phyloP scores from a whole-genome alignment of 345 rosid species.

The Citrus glauca region DNA sequence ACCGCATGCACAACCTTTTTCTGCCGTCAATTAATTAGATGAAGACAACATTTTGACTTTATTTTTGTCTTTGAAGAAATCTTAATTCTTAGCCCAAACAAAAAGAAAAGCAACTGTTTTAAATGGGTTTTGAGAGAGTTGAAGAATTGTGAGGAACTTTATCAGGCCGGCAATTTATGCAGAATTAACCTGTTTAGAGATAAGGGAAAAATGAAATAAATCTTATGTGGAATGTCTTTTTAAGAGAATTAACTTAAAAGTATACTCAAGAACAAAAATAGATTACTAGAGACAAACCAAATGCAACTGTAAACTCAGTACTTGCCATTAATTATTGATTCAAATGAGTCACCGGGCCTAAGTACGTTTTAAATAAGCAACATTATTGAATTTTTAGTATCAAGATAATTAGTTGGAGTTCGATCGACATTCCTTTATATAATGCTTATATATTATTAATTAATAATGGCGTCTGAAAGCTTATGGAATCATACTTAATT shows the following conservation, averaged over 20 bases:
- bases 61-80: too few relatives aligned
- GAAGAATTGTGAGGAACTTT: too few relatives aligned
- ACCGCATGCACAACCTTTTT: not conserved
- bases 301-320: not conserved
- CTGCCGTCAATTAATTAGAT: too few relatives aligned
- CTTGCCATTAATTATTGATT: not conserved
- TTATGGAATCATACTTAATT: not conserved
- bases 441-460: not conserved
- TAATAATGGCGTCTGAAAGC: slow-evolving; percentile 6
- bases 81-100: too few relatives aligned
- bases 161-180: too few relatives aligned
- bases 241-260: not conserved
- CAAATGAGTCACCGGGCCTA: not conserved
- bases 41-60: not conserved
- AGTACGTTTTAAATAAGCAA: not conserved
- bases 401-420: not conserved
- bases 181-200: not conserved
- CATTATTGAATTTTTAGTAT: not conserved
- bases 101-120: too few relatives aligned
- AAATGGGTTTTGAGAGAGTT: too few relatives aligned
- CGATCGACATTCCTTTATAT: slow-evolving; percentile 10
- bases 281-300: not conserved
- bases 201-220: not conserved
- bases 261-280: not conserved
- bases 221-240: not conserved